Conservation (phyloP, 1,139 yeast species). For the Pneumocystis sp. region DNA sequence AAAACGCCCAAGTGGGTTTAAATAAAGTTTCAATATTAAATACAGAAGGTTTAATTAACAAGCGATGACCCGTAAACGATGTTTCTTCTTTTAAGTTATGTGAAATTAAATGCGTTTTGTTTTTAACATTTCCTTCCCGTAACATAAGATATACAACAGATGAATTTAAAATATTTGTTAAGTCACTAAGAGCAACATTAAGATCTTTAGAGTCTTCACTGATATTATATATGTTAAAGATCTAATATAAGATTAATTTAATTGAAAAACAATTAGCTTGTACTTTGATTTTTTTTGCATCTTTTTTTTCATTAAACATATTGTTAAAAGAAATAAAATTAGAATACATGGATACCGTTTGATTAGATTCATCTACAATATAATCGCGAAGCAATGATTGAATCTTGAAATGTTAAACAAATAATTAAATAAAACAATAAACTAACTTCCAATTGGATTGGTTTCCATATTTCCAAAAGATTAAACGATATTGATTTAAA, state of each 20-base stretch:
- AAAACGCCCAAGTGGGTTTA: slow-evolving; percentile 8
- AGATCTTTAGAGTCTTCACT: not conserved
- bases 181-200: not conserved
- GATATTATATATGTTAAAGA: not conserved
- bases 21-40: slow-evolving; percentile 9
- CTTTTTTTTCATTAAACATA: not conserved
- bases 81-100: not conserved
- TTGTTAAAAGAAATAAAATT: not conserved
- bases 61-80: not conserved
- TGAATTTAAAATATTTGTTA: not conserved
- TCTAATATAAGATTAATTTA: not conserved
- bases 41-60: slow-evolving; percentile 3
- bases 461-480: slow-evolving; percentile 10
- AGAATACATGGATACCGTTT: not conserved
- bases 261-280: not conserved
- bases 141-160: not conserved
- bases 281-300: not conserved
- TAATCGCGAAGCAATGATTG: slow-evolving; percentile 7
- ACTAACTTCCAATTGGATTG: slow-evolving; percentile 7
- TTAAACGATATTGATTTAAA: not conserved
- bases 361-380: not conserved
- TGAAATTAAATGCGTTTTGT: not conserved
- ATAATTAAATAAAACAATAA: not conserved
- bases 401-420: not conserved
- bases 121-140: not conserved